These are phyloP conservation scores for Cyberlindnera euphorbiae DNA, from an alignment of 805 yeast species.

Conservation along the genomic window DNA sequence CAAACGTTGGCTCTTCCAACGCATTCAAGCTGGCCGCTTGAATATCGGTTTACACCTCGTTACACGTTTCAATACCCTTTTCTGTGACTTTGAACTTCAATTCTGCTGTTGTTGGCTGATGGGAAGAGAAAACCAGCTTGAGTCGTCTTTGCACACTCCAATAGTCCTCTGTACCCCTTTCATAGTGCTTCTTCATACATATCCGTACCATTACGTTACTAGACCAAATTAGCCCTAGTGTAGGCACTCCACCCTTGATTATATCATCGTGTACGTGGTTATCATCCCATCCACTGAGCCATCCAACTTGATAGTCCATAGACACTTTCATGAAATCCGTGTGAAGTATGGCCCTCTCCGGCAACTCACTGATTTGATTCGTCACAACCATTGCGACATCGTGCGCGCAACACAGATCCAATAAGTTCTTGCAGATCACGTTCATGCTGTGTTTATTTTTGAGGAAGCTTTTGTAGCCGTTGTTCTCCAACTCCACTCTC, in stretches of 20 bases:
- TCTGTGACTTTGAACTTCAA: slow-evolving; percentile 25
- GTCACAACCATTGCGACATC: slow-evolving; percentile 62
- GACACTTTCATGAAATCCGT: slow-evolving; percentile 27
- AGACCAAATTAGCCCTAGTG: slow-evolving; percentile 53
- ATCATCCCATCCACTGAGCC: slow-evolving; percentile 70
- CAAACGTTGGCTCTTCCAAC: slow-evolving; percentile 5
- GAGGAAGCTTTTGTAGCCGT: slow-evolving; percentile 14
- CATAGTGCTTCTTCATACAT: slow-evolving; percentile 37
- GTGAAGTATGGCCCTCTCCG: slow-evolving; percentile 24
- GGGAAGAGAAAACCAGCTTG: slow-evolving; percentile 38
- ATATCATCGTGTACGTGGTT: slow-evolving; percentile 20
- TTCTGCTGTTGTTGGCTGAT: slow-evolving; percentile 8
- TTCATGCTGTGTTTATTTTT: slow-evolving; percentile 39
- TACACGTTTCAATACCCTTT: slow-evolving; percentile 12
- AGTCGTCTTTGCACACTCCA: slow-evolving; percentile 30
- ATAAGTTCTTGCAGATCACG: slow-evolving; percentile 42
- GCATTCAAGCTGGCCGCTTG: slow-evolving; percentile 8
- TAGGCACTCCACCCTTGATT: slow-evolving; percentile 37
- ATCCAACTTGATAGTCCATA: slow-evolving; percentile 64
- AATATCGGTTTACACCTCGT: background rate
- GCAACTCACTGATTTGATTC: slow-evolving; percentile 75
- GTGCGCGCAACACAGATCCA: slow-evolving; percentile 41
- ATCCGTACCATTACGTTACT: slow-evolving; percentile 47
- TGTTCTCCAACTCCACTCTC: slow-evolving; percentile 49
- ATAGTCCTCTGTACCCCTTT: slow-evolving; percentile 27